Evolutionary conservation across 2,329 filamentous ascomycete genomes (phyloP).

Genomic region (Fusarium hainanense): DNA sequence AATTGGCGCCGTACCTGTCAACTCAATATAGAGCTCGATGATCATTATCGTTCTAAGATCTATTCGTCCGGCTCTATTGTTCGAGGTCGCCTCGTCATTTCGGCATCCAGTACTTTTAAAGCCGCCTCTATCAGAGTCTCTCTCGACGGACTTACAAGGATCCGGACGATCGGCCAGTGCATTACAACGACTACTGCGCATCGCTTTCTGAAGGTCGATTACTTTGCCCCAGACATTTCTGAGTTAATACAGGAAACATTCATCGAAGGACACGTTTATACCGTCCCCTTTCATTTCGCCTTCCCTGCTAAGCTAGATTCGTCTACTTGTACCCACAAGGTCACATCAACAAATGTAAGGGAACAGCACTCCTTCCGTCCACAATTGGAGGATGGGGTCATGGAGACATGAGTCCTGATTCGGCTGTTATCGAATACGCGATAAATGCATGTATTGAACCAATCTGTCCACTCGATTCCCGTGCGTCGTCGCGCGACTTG

Average conservation of each 20-base stretch:
- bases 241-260: background rate
- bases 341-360: background rate
- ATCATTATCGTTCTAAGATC: background rate
- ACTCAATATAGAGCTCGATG: background rate
- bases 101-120: background rate
- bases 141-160: background rate
- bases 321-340: background rate
- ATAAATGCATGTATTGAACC: background rate
- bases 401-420: background rate
- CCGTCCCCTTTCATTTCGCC: background rate
- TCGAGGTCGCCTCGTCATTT: background rate
- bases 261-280: background rate
- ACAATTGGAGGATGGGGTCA: background rate
- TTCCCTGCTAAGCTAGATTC: background rate
- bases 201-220: background rate
- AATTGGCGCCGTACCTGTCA: background rate
- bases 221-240: background rate
- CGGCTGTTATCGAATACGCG: background rate
- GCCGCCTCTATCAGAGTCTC: background rate
- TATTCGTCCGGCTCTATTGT: background rate
- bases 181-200: background rate
- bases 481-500: accelerated
- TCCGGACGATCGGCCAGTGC: background rate
- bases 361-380: background rate
- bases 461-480: background rate